These are phyloP conservation scores for Rhynchospora tenuis DNA, from an alignment of 176 grass and related monocot genomes.

Conservation along the genomic window DNA sequence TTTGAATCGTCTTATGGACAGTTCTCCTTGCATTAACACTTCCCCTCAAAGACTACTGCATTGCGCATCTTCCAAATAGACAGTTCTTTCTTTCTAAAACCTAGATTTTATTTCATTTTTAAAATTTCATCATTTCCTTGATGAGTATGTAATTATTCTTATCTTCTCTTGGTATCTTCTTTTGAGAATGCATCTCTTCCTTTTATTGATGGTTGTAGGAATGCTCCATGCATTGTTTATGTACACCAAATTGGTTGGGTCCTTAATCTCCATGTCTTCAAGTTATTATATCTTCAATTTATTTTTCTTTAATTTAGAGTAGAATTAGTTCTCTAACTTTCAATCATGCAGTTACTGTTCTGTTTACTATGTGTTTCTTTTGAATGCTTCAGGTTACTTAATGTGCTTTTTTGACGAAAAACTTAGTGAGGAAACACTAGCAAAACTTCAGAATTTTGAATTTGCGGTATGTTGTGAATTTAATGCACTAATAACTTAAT, in stretches of 20 bases:
- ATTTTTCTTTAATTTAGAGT: neutral
- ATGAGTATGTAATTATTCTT: constrained; percentile 28
- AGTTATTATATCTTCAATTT: constrained; percentile 8
- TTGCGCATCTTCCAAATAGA: too few species aligned
- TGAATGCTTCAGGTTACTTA: constrained; percentile 67
- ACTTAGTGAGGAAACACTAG: constrained; percentile 63
- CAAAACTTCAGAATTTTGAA: constrained; percentile 66
- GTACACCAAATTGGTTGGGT: constrained; percentile 84
- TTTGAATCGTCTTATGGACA: too few species aligned
- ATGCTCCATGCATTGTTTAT: constrained; percentile 69
- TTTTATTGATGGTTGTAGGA: constrained; percentile 56
- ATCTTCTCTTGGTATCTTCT: constrained; percentile 61
- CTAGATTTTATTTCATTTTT: neutral
- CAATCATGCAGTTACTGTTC: neutral
- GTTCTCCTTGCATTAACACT: too few species aligned
- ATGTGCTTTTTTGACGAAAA: constrained; percentile 90
- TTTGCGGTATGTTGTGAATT: constrained; percentile 58
- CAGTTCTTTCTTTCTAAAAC: constrained; percentile 20
- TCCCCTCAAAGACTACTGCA: too few species aligned
- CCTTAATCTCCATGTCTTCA: constrained; percentile 22
- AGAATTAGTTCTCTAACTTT: constrained; percentile 15
- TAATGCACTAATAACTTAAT: neutral
- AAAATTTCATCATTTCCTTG: constrained; percentile 15
- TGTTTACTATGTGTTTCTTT: neutral
- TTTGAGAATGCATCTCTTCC: constrained; percentile 68